These are phyloP conservation scores for Thinopyrum elongatum DNA, from an alignment of 176 grass and related monocot genomes.

Conservation along the genomic window DNA sequence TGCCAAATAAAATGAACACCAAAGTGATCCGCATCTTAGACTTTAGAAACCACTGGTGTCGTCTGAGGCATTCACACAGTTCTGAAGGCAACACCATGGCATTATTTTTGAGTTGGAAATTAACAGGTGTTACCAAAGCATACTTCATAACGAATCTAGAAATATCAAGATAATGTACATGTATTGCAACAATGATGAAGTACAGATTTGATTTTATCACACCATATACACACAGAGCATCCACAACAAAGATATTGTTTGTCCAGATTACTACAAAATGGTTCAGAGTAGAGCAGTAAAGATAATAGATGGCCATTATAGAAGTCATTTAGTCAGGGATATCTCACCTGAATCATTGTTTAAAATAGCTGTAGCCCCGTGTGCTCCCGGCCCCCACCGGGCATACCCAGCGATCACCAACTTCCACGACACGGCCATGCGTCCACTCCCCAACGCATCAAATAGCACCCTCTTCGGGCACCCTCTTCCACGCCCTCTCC, in stretches of 20 bases:
- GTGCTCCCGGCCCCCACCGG: constrained; percentile 23
- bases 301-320: neutral
- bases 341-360: constrained; percentile 46
- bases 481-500: constrained; percentile 19
- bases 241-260: neutral
- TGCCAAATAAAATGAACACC: constrained; percentile 2
- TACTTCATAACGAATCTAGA: neutral
- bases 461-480: constrained; percentile 42
- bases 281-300: neutral
- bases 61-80: neutral
- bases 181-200: neutral
- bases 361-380: constrained; percentile 31
- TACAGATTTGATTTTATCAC: neutral
- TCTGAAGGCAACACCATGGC: neutral
- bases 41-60: neutral
- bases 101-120: neutral
- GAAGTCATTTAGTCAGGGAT: neutral
- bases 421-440: constrained; percentile 47
- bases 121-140: neutral
- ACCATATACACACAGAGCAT: neutral
- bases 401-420: constrained; percentile 57
- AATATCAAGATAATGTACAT: neutral
- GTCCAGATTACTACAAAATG: neutral
- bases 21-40: neutral
- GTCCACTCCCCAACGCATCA: constrained; percentile 20